A percentile compares a stretch with the other conserved stretches of the same genome.
Evolutionary conservation across 352 stramenopile genomes (phyloP).

Genomic region (Phytophthora citrophthora): DNA sequence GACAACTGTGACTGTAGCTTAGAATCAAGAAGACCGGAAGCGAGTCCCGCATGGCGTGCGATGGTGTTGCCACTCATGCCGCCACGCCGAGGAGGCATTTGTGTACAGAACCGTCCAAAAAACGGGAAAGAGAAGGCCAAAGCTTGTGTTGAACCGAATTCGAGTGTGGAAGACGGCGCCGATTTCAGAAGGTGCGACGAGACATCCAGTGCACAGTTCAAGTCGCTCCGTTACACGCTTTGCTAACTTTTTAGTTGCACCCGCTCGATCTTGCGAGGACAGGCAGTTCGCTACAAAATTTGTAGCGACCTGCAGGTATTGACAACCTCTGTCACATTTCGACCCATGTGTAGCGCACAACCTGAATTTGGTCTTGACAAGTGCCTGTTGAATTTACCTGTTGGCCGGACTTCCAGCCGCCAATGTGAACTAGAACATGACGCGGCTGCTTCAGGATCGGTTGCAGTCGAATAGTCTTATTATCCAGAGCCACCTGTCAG

Average conservation of each 20-base stretch:
- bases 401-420: background rate
- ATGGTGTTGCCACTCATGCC: background rate
- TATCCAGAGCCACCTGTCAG: background rate
- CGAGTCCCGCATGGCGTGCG: constrained; percentile 4
- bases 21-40: background rate
- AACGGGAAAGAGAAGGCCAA: constrained; percentile 9
- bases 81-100: constrained; percentile 14
- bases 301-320: background rate
- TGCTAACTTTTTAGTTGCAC: constrained; percentile 6
- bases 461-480: background rate
- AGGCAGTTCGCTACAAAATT: constrained; percentile 4
- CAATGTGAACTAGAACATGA: background rate
- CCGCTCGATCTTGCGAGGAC: constrained; percentile 8
- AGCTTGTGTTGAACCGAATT: constrained; percentile 9
- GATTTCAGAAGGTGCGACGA: constrained; percentile 10
- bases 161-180: background rate
- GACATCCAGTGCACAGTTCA: constrained; percentile 6
- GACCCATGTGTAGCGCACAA: too few relatives aligned
- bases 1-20: background rate
- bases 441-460: background rate
- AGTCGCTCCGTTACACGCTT: constrained; percentile 12
- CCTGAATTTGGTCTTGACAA: too few relatives aligned
- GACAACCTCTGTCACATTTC: background rate
- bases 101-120: constrained; percentile 14
- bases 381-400: background rate